Percentiles rank a stretch among this genome's conserved stretches.
Conservation (phyloP, 2,329 filamentous ascomycete genomes). For the Cryphonectria parasitica region DNA sequence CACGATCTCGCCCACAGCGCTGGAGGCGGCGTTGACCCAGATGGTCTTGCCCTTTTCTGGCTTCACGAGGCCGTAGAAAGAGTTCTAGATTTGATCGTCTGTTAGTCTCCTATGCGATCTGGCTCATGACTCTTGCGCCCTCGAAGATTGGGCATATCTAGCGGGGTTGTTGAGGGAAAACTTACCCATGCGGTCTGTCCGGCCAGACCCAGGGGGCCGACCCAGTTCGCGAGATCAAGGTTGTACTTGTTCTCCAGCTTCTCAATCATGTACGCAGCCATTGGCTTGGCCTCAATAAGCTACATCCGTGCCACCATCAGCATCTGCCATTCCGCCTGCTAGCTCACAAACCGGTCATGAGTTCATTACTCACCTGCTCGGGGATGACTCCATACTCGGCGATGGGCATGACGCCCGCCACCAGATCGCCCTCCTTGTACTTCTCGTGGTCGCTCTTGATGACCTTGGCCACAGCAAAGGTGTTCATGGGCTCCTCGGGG, state of each 20-base stretch:
- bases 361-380: slow-evolving; percentile 34
- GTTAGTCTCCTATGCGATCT: not conserved
- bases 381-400: slow-evolving; percentile 66
- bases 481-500: slow-evolving; percentile 22
- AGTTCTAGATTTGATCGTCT: slow-evolving; percentile 45
- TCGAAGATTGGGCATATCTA: no score
- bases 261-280: slow-evolving; percentile 29
- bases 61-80: slow-evolving; percentile 74
- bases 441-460: slow-evolving; percentile 25
- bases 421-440: slow-evolving; percentile 55
- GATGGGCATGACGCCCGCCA: slow-evolving; percentile 56
- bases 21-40: slow-evolving; percentile 75
- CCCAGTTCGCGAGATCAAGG: slow-evolving; percentile 63
- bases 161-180: not conserved
- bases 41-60: slow-evolving; percentile 79
- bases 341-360: slow-evolving; percentile 26
- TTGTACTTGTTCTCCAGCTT: slow-evolving; percentile 69
- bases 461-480: slow-evolving; percentile 25
- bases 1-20: slow-evolving; percentile 75
- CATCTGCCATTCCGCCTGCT: not conserved
- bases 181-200: slow-evolving; percentile 70
- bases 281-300: slow-evolving; percentile 23
- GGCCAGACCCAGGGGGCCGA: slow-evolving; percentile 76
- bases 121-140: not conserved
- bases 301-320: slow-evolving; percentile 39